Evolutionary conservation across 352 stramenopile species (phyloP), one percentile per base, ranked within the genome.

Genomic region (Globisporangium radiosum): DNA sequence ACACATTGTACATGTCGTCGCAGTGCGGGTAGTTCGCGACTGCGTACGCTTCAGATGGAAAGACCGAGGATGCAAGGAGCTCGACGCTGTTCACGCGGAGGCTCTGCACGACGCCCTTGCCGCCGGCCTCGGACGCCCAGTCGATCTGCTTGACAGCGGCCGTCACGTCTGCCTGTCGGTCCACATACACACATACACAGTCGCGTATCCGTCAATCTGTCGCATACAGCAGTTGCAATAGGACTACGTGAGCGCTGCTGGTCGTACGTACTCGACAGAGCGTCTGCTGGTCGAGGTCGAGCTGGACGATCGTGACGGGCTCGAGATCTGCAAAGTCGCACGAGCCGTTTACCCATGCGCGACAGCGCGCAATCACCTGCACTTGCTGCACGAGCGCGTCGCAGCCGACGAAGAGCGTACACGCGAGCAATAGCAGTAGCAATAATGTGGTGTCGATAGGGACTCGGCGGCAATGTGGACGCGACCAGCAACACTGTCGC

Each of bases 1-100:
- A 87, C 48, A 94, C 69, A 52, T 87, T 90, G 60, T 81, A 94
- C 76, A 92, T 87, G 58, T 94, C 85, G 59, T 89, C 81, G 62
- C 85, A 94, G 54, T 94, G 82, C 40, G 85, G 85, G 55, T 94
- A 94, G 60, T 94, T 87, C 49, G 69, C 56, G 14, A 76, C 51
- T 14, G 78, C 40, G 60, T 94, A 94, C 3, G 82, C 71, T 47
- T 84, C 69, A 0, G 74, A 87, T 45, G 85, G 85, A 49, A 74
- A 71, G 47, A 91, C 76, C 1, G 73, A 76, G 3, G 66, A 66
- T 11, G 52, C 59, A 13, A 94, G 68, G 54, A 92, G 65, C 60
- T 94, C 81, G 1, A 75, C 63, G 25, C 65, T 63, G 64, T 91
- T 91, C 43, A 94, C 45, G 8, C 66, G 67, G 42, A 94, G 65